These are phyloP conservation scores for Hymenoscyphus scutula DNA, from an alignment of 2,329 filamentous ascomycete genomes.

Conservation along the genomic window DNA sequence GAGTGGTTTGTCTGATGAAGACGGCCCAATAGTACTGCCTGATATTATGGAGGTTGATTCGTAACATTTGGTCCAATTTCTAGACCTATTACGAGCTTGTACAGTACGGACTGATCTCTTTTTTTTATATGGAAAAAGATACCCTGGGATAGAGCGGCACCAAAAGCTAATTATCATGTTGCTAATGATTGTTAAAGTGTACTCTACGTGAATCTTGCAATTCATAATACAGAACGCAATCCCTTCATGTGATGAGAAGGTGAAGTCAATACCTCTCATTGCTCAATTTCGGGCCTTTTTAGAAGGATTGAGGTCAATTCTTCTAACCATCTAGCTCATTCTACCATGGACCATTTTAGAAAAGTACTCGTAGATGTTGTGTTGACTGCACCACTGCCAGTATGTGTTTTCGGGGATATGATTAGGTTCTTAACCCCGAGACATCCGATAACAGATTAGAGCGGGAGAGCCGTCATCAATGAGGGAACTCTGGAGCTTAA, in stretches of 20 bases:
- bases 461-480: not conserved
- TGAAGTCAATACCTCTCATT: too few relatives aligned
- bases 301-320: too few relatives aligned
- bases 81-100: not conserved
- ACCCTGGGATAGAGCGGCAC: constrained; percentile 19
- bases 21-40: constrained; percentile 9
- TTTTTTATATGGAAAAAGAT: constrained; percentile 27
- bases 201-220: too few relatives aligned
- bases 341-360: too few relatives aligned
- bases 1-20: constrained; percentile 21
- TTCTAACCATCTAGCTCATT: too few relatives aligned
- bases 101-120: not conserved
- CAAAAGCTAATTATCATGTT: not conserved
- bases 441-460: constrained; percentile 5
- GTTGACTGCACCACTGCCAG: not conserved
- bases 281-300: too few relatives aligned
- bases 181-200: not conserved
- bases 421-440: not conserved
- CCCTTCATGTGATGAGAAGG: too few relatives aligned
- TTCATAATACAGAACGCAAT: too few relatives aligned
- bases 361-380: too few relatives aligned
- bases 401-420: not conserved
- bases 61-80: not conserved
- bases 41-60: constrained; percentile 2
- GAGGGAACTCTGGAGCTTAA: not conserved